A percentile compares a stretch with the other conserved stretches of the same genome.
These are phyloP conservation scores for Lactarius pseudohatsudake DNA, from an alignment of 768 basidiomycete genomes.

Conservation along the genomic window DNA sequence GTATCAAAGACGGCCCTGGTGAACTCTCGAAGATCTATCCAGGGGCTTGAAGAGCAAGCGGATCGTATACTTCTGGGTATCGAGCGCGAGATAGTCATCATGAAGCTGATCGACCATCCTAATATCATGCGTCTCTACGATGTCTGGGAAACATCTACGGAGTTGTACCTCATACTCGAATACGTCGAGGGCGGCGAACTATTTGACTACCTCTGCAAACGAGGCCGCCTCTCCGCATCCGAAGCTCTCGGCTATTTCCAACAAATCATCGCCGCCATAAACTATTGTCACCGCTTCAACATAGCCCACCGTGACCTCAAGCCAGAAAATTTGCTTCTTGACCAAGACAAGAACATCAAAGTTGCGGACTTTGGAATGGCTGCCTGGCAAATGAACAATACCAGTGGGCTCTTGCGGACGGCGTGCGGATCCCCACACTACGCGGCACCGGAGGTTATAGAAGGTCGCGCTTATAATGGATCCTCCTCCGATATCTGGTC, in stretches of 20 bases:
- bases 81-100: constrained; percentile 93
- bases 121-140: constrained; percentile 94
- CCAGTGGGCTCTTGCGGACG: constrained; percentile 63
- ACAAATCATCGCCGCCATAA: constrained; percentile 87
- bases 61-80: constrained; percentile 79
- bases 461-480: constrained; percentile 81
- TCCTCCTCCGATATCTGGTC: constrained; percentile 95
- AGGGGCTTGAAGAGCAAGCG: constrained; percentile 66
- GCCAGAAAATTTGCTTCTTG: constrained; percentile 89
- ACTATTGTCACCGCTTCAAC: constrained; percentile 93
- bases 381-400: constrained; percentile 73
- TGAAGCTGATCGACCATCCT: constrained; percentile 96
- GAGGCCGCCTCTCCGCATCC: constrained; percentile 63
- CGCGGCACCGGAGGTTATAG: constrained; percentile 88
- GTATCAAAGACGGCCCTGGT: constrained; percentile 73
- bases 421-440: constrained; percentile 96
- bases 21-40: constrained; percentile 64
- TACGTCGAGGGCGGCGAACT: constrained; percentile 94
- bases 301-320: constrained; percentile 91
- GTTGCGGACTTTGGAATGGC: constrained; percentile 99
- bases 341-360: constrained; percentile 83
- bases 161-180: constrained; percentile 90
- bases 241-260: constrained; percentile 89
- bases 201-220: constrained; percentile 85
- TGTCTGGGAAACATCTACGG: constrained; percentile 91